A percentile compares a stretch with the other conserved stretches of the same genome.
phyloP scores from a whole-genome alignment of 768 basidiomycete genomes.

The Floccularia luteovirens region DNA sequence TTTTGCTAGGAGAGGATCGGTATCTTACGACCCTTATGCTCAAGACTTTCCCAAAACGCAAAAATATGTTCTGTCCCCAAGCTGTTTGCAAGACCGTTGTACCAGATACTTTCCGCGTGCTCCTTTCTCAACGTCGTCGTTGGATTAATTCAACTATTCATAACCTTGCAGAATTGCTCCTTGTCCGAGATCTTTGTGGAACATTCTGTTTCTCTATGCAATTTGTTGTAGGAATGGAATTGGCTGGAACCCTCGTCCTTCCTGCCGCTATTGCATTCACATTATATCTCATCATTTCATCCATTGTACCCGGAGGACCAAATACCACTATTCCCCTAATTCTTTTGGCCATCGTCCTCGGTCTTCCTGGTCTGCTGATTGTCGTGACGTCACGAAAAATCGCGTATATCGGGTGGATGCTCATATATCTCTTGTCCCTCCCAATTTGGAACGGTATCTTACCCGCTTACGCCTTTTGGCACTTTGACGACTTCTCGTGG shows the following conservation, averaged over 20 bases:
- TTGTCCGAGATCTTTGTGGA: slow-evolving; percentile 97
- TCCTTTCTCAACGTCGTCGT: slow-evolving; percentile 93
- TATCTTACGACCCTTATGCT: slow-evolving; percentile 96
- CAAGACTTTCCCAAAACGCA: slow-evolving; percentile 99
- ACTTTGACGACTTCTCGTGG: slow-evolving; percentile 98
- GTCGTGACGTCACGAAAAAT: slow-evolving; percentile 93
- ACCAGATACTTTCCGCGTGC: slow-evolving; percentile 89
- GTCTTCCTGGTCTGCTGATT: slow-evolving; percentile 92
- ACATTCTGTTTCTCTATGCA: slow-evolving; percentile 99
- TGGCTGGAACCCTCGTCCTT: slow-evolving; percentile 91
- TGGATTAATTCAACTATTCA: slow-evolving; percentile 99
- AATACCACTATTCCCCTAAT: slow-evolving; percentile 87
- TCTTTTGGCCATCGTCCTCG: slow-evolving; percentile 89
- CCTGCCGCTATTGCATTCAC: slow-evolving; percentile 98
- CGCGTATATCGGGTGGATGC: slow-evolving; percentile 96
- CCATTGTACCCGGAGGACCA: slow-evolving; percentile 75
- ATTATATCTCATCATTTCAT: slow-evolving; percentile 82
- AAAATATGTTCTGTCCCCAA: slow-evolving; percentile 98
- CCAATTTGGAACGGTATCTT: slow-evolving; percentile 97
- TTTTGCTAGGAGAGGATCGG: slow-evolving; percentile 97
- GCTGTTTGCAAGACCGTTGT: slow-evolving; percentile 99
- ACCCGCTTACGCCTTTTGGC: slow-evolving; percentile 97
- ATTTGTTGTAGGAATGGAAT: slow-evolving; percentile 98
- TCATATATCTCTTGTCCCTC: slow-evolving; percentile 85
- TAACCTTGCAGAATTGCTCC: slow-evolving; percentile 89